Evolutionary conservation across 164 flowering plant genomes (phyloP).

Genomic region (Nymphaea thermarum): DNA sequence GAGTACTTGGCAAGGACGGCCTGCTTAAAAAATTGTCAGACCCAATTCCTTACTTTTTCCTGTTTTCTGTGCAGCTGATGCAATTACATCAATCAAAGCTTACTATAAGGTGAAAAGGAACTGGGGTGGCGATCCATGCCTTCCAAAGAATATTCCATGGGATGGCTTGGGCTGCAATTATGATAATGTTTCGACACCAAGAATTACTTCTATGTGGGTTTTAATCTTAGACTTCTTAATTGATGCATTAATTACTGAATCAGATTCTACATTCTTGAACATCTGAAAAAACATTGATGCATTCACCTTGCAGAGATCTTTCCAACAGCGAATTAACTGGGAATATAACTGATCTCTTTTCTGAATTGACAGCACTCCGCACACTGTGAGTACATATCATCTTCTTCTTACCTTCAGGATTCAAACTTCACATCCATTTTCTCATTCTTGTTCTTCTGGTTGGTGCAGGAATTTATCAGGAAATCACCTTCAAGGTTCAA

Average conservation of each 20-base stretch:
- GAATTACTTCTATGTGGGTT: background rate
- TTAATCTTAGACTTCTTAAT: background rate
- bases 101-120: background rate
- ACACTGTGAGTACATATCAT: background rate
- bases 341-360: background rate
- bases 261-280: background rate
- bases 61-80: background rate
- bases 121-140: background rate
- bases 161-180: background rate
- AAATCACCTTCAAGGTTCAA: too few species aligned
- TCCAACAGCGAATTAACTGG: background rate
- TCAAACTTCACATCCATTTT: too few species aligned
- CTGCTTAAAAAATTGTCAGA: too few species aligned
- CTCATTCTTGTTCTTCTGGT: too few species aligned
- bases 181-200: background rate
- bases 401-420: background rate
- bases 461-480: too few species aligned
- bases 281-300: background rate
- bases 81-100: background rate
- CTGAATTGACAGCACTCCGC: background rate
- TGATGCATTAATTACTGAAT: background rate
- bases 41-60: too few species aligned
- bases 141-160: background rate
- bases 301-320: background rate
- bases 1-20: too few species aligned